phyloP scores from a whole-genome alignment of 176 grass and related monocot species.

The Melocanna baccifera region DNA sequence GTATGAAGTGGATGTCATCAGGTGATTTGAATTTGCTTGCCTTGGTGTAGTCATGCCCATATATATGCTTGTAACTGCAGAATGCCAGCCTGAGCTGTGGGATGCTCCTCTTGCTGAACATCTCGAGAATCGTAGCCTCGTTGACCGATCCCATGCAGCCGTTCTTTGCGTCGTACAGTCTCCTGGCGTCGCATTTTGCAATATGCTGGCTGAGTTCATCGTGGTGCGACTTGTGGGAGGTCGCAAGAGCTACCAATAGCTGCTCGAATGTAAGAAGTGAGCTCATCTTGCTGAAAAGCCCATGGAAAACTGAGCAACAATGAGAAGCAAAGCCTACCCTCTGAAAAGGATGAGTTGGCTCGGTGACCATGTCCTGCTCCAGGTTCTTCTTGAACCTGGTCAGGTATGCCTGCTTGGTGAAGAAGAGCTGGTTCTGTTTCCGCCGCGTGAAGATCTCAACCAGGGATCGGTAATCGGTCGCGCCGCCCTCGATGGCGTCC shows the following conservation, averaged over 20 bases:
- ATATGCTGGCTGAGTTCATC: constrained; percentile 76
- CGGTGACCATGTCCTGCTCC: constrained; percentile 72
- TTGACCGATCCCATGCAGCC: constrained; percentile 44
- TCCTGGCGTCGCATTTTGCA: constrained; percentile 87
- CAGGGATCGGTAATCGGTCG: constrained; percentile 50
- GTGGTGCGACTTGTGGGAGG: constrained; percentile 76
- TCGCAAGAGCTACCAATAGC: constrained; percentile 74
- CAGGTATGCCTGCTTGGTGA: constrained; percentile 83
- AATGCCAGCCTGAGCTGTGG: constrained; percentile 85
- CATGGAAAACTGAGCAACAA: background rate
- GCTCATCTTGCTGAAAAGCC: background rate
- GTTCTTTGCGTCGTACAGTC: constrained; percentile 61
- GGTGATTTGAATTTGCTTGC: constrained; percentile 17
- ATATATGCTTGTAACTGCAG: constrained; percentile 90
- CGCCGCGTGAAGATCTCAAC: constrained; percentile 83
- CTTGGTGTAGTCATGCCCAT: constrained; percentile 83
- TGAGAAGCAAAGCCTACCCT: constrained; percentile 32
- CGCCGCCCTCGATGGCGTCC: constrained; percentile 43
- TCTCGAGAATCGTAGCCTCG: constrained; percentile 73
- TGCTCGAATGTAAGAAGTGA: constrained; percentile 6
- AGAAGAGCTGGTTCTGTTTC: constrained; percentile 87
- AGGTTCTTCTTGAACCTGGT: constrained; percentile 70
- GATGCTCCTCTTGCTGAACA: constrained; percentile 96
- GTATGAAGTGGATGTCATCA: background rate
- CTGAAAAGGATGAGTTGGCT: constrained; percentile 65